Evolutionary conservation across 192 early-diverging fungal species (phyloP), one percentile per base, ranked within the genome.

Genomic region (Backusella psychrophila): DNA sequence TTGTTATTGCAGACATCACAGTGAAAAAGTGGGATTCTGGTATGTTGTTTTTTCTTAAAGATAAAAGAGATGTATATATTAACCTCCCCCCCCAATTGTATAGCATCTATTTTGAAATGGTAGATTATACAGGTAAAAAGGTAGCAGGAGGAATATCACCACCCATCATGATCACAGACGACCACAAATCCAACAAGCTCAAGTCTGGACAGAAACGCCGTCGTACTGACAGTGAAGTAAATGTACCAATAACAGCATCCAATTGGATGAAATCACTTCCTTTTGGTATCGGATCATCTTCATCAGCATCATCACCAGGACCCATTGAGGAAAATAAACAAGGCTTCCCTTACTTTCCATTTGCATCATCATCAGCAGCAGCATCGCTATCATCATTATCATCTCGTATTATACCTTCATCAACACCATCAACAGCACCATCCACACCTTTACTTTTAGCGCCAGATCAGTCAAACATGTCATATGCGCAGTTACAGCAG

Each of bases 101-200:
- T 38, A 84, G 88, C 79, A 89, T 98, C 38, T 95, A 92, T 74
- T 93, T 97, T 80, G 87, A 89, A 38, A 88, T 96, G 75, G 81
- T 87, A 26, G 96, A 98, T 80, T 78, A 88, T 71, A 84, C 83
- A 42, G 86, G 88, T 71, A 82, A 84, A 12, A 84, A 93, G 39
- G 83, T 97, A 31, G 96, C 96, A 31, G 89, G 88, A 9, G 94
- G 93, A 23, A 84, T 96, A 71, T 96, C 96, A 46, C 93, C 96
- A 9, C 95, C 97, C 11, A 97, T 98, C 56, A 92, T 97, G 90
- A 97, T 98, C 78, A 98, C 97, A 12, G 97, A 98, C 71, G 97
- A 98, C 83, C 97, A 98, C 86, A 98, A 98, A 84, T 95, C 95
- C 6, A 90, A 92, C 38, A 89, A 89, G 73, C 78, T 85, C n/a